Evolutionary conservation across 2,329 filamentous ascomycete species (phyloP).

Genomic region (Periconia digitata): DNA sequence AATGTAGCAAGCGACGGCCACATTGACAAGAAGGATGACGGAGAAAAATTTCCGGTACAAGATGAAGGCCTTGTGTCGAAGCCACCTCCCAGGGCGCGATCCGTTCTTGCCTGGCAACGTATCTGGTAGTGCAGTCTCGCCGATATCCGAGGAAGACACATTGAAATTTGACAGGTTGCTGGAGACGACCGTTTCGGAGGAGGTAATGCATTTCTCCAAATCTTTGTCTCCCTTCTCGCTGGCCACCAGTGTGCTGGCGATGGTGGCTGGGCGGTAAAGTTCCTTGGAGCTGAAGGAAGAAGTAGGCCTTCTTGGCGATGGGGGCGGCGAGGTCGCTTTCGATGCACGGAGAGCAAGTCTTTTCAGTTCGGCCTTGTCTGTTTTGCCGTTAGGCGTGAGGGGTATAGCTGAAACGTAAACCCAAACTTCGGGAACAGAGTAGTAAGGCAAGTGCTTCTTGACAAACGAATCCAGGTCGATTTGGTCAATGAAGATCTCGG

Average conservation of each 20-base stretch:
- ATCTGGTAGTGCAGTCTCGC: conserved; percentile 13
- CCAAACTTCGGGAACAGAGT: conserved; percentile 54
- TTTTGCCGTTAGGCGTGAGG: conserved; percentile 58
- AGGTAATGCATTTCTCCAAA: background rate
- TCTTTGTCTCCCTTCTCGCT: conserved; percentile 6
- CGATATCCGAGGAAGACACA: conserved; percentile 15
- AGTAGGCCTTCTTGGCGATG: background rate
- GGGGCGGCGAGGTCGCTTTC: conserved; percentile 1
- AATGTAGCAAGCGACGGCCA: conserved; percentile 29
- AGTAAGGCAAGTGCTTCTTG: conserved; percentile 53
- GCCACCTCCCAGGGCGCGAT: conserved; percentile 31
- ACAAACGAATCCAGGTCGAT: conserved; percentile 45
- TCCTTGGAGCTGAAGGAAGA: conserved; percentile 10
- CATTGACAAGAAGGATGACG: conserved; percentile 28
- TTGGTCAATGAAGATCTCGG: conserved; percentile 29
- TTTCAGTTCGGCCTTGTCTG: conserved; percentile 53
- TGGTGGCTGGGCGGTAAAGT: conserved; percentile 8
- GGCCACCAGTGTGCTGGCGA: conserved; percentile 8
- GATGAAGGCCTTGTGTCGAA: conserved; percentile 35
- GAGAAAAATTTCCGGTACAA: conserved; percentile 36
- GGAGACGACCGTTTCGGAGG: conserved; percentile 7
- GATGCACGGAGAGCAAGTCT: conserved; percentile 21
- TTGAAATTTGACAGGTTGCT: conserved; percentile 16
- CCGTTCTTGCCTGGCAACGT: conserved; percentile 27
- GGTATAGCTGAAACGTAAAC: conserved; percentile 50